Evolutionary conservation across 148 eudicot genomes (phyloP).

Genomic region (Diospyros kaki): DNA sequence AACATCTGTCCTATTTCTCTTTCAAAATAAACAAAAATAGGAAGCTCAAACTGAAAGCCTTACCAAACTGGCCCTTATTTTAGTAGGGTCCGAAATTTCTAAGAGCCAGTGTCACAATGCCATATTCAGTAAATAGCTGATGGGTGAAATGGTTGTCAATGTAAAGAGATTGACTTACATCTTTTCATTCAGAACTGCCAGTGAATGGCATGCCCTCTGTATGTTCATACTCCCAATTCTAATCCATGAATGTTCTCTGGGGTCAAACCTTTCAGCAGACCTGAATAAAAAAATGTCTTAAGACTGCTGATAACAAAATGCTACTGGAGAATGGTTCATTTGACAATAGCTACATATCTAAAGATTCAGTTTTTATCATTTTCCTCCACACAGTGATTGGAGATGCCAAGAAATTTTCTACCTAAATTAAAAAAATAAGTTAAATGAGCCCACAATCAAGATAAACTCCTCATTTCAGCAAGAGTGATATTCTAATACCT

Average conservation of each 20-base stretch:
- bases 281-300: slow-evolving; percentile 31
- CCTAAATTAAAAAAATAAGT: not conserved
- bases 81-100: not conserved
- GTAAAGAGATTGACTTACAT: slow-evolving; percentile 41
- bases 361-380: not conserved
- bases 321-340: not conserved
- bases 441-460: not conserved
- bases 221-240: slow-evolving; percentile 55
- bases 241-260: slow-evolving; percentile 87
- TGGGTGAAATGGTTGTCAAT: not conserved
- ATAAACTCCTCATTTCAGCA: no score
- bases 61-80: no score
- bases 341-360: not conserved
- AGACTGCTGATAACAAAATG: slow-evolving; percentile 12
- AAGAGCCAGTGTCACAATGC: not conserved
- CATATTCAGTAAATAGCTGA: slow-evolving; percentile 4
- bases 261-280: slow-evolving; percentile 87
- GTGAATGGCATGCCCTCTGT: slow-evolving; percentile 57
- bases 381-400: not conserved
- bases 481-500: no score
- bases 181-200: slow-evolving; percentile 69
- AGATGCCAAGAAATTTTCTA: no score
- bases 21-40: no score
- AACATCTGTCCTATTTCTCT: no score
- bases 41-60: no score